These are phyloP conservation scores for Selaginella tamariscina DNA, from an alignment of 75 land plant species.

Conservation along the genomic window DNA sequence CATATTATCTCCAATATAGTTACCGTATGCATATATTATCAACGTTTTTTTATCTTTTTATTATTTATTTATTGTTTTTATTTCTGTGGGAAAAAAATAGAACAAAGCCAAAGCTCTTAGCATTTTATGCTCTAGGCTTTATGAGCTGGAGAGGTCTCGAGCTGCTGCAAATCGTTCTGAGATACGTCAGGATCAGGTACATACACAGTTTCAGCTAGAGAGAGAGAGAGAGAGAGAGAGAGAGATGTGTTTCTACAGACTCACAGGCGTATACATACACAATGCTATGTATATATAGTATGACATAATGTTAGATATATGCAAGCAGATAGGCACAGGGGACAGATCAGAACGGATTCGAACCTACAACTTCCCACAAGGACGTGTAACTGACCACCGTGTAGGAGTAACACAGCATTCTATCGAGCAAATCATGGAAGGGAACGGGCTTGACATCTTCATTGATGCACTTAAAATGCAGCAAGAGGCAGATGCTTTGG, in stretches of 20 bases:
- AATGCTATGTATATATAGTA: too few relatives aligned
- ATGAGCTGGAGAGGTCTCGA: constrained; percentile 66
- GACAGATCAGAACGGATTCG: constrained; percentile 3
- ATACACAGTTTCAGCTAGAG: too few relatives aligned
- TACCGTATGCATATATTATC: too few relatives aligned
- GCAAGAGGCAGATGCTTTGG: not conserved
- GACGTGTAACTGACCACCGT: constrained; percentile 1
- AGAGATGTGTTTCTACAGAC: too few relatives aligned
- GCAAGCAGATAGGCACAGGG: not conserved
- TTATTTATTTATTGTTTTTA: too few relatives aligned
- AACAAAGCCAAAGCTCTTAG: constrained; percentile 94
- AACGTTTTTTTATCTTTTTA: too few relatives aligned
- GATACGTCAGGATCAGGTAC: constrained; percentile 82
- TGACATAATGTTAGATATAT: too few relatives aligned
- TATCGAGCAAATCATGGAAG: not conserved
- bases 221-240: too few relatives aligned
- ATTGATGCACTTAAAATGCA: not conserved
- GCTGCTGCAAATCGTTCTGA: constrained; percentile 53
- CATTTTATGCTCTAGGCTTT: constrained; percentile 69
- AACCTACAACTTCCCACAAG: not conserved
- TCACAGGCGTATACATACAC: too few relatives aligned
- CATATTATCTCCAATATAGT: too few relatives aligned
- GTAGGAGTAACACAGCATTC: not conserved
- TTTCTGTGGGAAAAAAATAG: too few relatives aligned
- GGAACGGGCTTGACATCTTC: not conserved